Conservation (phyloP, 2,329 filamentous ascomycete species). For the Aquanectria penicillioides region DNA sequence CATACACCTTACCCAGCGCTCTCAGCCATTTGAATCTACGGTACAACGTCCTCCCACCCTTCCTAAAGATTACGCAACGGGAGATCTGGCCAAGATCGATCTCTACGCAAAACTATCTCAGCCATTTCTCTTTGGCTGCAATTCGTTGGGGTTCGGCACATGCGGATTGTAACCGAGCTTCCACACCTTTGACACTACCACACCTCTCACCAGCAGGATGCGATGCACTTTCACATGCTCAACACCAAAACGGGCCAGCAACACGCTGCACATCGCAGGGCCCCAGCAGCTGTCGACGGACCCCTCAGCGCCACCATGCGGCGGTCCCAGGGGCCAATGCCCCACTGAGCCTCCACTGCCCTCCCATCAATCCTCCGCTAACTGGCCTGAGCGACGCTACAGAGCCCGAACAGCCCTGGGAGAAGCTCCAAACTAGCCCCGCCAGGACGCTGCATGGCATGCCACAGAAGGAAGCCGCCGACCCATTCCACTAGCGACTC, state of each 20-base stretch:
- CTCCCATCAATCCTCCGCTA: background rate
- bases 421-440: constrained; percentile 5
- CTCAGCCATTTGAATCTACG: constrained; percentile 1
- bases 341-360: constrained; percentile 17
- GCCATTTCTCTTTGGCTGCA: constrained; percentile 5
- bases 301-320: constrained; percentile 21
- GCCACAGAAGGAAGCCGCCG: constrained; percentile 22
- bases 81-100: constrained; percentile 31
- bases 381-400: background rate
- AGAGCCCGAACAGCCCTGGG: background rate
- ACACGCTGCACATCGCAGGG: constrained; percentile 1
- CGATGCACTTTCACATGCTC: constrained; percentile 43
- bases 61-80: constrained; percentile 23
- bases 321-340: constrained; percentile 13
- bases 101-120: constrained; percentile 16
- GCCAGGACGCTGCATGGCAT: constrained; percentile 10
- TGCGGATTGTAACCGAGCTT: constrained; percentile 33
- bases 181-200: constrained; percentile 15
- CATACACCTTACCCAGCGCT: background rate
- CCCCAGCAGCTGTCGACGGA: constrained; percentile 5
- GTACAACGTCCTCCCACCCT: background rate
- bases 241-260: constrained; percentile 15
- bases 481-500: constrained; percentile 18
- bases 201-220: constrained; percentile 32
- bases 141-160: constrained; percentile 38